phyloP scores from a whole-genome alignment of 305 asterid species.

The Fraxinus greggii region DNA sequence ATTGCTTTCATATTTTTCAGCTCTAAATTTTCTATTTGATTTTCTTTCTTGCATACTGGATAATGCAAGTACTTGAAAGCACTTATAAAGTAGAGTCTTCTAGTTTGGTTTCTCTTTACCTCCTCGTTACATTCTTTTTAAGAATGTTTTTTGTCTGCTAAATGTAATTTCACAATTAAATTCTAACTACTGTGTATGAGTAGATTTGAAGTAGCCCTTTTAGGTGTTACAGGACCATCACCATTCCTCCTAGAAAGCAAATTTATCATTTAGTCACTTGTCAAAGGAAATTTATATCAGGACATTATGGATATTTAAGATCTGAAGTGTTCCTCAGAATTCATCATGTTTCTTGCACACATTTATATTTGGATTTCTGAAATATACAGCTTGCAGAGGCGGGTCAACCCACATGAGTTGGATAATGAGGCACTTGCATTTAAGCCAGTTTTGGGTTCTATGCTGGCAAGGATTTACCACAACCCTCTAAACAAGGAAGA shows the following conservation, averaged over 20 bases:
- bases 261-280: not conserved
- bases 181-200: not conserved
- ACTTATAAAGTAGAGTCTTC: not conserved
- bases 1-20: not conserved
- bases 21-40: not conserved
- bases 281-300: not conserved
- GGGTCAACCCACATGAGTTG: conserved; percentile 70
- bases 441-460: conserved; percentile 87
- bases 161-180: not conserved
- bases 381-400: conserved; percentile 79
- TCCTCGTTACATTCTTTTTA: not conserved
- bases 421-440: conserved; percentile 94
- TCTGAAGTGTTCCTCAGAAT: not conserved
- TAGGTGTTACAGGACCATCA: not conserved
- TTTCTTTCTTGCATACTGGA: not conserved
- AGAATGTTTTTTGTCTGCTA: not conserved
- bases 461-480: conserved; percentile 84
- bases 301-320: not conserved
- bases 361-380: conserved; percentile 16
- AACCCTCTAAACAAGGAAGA: conserved; percentile 90
- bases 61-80: not conserved
- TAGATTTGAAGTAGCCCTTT: not conserved
- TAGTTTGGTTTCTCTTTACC: not conserved
- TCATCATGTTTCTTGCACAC: not conserved
- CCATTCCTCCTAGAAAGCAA: not conserved